Conservation (phyloP, 306 rosid species). For the Cucumis cinereus region DNA sequence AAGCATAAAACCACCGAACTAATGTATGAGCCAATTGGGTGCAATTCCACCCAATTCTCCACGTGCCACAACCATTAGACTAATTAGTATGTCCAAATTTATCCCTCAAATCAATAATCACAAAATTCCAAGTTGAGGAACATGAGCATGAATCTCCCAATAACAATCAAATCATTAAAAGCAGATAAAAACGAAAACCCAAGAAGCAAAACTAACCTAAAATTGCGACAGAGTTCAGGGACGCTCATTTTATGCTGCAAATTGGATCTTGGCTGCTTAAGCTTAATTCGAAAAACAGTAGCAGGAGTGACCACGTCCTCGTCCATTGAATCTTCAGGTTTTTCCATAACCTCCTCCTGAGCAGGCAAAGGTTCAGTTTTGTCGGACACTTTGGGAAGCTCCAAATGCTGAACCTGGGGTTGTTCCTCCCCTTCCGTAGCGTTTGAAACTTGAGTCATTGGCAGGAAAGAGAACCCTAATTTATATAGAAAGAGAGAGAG, state of each 20-base stretch:
- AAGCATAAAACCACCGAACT: background rate
- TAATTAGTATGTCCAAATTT: background rate
- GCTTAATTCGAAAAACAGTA: conserved; percentile 63
- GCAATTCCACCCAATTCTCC: background rate
- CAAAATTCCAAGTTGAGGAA: background rate
- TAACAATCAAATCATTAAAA: background rate
- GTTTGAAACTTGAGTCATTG: conserved; percentile 52
- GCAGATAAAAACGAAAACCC: background rate
- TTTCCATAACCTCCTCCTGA: conserved; percentile 28
- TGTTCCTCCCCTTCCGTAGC: conserved; percentile 49
- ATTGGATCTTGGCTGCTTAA: conserved; percentile 56
- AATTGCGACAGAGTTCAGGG: conserved; percentile 88
- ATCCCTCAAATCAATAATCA: background rate
- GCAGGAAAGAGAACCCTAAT: conserved; percentile 27
- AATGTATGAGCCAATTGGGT: background rate
- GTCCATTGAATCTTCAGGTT: conserved; percentile 53
- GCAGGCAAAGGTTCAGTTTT: conserved; percentile 23
- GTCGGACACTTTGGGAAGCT: conserved; percentile 23
- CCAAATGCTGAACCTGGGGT: conserved; percentile 38
- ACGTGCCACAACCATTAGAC: background rate
- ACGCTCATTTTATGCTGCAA: conserved; percentile 79
- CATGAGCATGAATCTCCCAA: background rate
- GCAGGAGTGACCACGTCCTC: conserved; percentile 49
- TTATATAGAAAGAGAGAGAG: conserved; percentile 30
- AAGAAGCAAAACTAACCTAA: conserved; percentile 37